Percentiles rank a stretch among this genome's conserved stretches.
phyloP scores from a whole-genome alignment of 108 stramenopile species.

The Nitzschia palea region DNA sequence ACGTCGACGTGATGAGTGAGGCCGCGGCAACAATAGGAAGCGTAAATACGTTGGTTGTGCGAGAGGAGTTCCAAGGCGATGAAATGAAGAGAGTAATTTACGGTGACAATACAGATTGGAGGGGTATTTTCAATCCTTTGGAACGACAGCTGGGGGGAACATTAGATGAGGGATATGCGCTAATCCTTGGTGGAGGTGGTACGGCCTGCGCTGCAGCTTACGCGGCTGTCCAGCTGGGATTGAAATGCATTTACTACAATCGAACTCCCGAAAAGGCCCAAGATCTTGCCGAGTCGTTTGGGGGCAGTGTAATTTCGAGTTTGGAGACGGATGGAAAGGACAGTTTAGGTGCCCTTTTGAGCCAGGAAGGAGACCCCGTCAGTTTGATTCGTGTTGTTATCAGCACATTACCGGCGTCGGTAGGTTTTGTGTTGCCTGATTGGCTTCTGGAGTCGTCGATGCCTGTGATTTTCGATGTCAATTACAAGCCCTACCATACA shows the following conservation, averaged over 20 bases:
- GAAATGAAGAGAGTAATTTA: conserved; percentile 62
- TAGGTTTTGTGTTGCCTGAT: conserved; percentile 86
- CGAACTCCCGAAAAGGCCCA: conserved; percentile 90
- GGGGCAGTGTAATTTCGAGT: conserved; percentile 72
- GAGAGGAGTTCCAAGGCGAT: conserved; percentile 49
- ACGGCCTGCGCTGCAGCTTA: conserved; percentile 96
- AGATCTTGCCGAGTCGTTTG: conserved; percentile 87
- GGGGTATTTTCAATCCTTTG: conserved; percentile 93
- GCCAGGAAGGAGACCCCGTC: conserved; percentile 9
- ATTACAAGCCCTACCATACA: conserved; percentile 96
- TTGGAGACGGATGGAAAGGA: conserved; percentile 49
- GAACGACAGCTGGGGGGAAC: conserved; percentile 60
- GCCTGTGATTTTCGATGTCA: conserved; percentile 88
- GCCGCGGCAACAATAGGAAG: conserved; percentile 95
- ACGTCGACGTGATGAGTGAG: conserved; percentile 90
- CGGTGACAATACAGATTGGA: conserved; percentile 99
- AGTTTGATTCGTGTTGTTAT: conserved; percentile 73
- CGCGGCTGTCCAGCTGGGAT: conserved; percentile 76
- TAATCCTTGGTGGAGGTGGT: conserved; percentile 97
- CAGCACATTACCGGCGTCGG: conserved; percentile 90
- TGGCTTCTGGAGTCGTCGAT: conserved; percentile 57
- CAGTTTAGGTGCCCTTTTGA: conserved; percentile 39
- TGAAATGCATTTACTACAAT: conserved; percentile 90
- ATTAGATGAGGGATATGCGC: conserved; percentile 41
- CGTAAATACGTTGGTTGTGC: conserved; percentile 93